Evolutionary conservation across 192 early-diverging fungal genomes (phyloP).

Genomic region (Backusella westeae): DNA sequence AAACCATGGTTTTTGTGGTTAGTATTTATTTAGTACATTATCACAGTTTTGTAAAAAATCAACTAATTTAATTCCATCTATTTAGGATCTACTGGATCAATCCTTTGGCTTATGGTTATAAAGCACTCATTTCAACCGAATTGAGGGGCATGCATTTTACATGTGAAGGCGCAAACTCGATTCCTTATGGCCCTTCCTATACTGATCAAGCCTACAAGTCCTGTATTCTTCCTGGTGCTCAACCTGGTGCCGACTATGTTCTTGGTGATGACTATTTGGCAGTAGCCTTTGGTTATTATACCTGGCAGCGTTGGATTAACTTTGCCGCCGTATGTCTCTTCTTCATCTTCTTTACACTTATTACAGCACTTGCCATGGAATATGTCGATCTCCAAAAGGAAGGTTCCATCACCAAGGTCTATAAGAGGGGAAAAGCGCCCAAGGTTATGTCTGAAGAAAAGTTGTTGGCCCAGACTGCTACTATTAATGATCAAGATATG

Average conservation of each 20-base stretch:
- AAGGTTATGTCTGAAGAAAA: slow-evolving; percentile 10
- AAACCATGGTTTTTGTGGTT: slow-evolving; percentile 50
- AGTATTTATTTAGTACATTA: no score
- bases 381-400: slow-evolving; percentile 59
- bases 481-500: slow-evolving; percentile 14
- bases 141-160: slow-evolving; percentile 37
- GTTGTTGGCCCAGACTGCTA: neutral
- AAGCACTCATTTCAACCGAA: slow-evolving; percentile 71
- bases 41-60: no score
- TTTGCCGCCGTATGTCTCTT: slow-evolving; percentile 40
- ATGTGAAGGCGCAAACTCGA: slow-evolving; percentile 22
- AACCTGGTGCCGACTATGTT: slow-evolving; percentile 47
- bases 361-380: slow-evolving; percentile 55
- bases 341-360: slow-evolving; percentile 40
- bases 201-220: slow-evolving; percentile 45
- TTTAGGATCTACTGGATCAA: slow-evolving; percentile 63
- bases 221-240: slow-evolving; percentile 57
- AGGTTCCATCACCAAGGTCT: slow-evolving; percentile 52
- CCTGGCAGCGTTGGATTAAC: slow-evolving; percentile 50
- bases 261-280: slow-evolving; percentile 53
- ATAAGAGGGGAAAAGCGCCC: slow-evolving; percentile 37
- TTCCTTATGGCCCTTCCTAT: slow-evolving; percentile 53
- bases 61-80: no score
- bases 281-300: slow-evolving; percentile 46
- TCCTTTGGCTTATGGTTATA: slow-evolving; percentile 68